Percentiles rank a stretch among this genome's conserved stretches.
These are phyloP conservation scores for Penicillium sp. DNA, from an alignment of 2,329 filamentous ascomycete genomes.

Conservation along the genomic window DNA sequence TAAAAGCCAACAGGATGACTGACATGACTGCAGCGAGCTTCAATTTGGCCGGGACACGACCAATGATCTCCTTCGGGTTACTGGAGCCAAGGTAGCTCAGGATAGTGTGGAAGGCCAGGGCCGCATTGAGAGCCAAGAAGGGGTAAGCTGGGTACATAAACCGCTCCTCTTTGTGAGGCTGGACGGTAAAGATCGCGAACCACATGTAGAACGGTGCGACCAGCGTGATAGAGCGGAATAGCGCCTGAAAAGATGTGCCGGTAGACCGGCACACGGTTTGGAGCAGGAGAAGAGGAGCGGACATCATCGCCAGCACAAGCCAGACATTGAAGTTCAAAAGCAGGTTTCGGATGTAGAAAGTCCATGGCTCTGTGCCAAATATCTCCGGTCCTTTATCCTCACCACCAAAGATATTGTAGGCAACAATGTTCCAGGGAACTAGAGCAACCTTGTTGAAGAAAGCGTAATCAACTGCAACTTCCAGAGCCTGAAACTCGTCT, in stretches of 20 bases:
- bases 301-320: conserved; percentile 73
- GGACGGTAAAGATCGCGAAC: conserved; percentile 83
- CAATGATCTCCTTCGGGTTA: conserved; percentile 61
- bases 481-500: conserved; percentile 53
- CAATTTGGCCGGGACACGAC: conserved; percentile 68
- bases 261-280: conserved; percentile 64
- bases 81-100: conserved; percentile 69
- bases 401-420: conserved; percentile 88
- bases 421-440: conserved; percentile 87
- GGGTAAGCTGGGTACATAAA: conserved; percentile 99
- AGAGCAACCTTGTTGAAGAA: conserved; percentile 77
- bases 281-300: conserved; percentile 68
- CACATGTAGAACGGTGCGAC: conserved; percentile 88
- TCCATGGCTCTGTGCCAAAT: conserved; percentile 94
- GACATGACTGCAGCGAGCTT: conserved; percentile 62
- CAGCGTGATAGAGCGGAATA: conserved; percentile 72
- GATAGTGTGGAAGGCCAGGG: conserved; percentile 75
- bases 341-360: conserved; percentile 90
- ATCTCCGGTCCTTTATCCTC: conserved; percentile 76
- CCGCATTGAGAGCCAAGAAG: conserved; percentile 81
- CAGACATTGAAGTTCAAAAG: conserved; percentile 93
- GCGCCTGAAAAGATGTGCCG: conserved; percentile 60
- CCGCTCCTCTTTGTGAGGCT: conserved; percentile 95
- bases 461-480: conserved; percentile 69
- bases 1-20: conserved; percentile 60